Conservation (phyloP, 768 basidiomycete genomes). For the Mycena pura region DNA sequence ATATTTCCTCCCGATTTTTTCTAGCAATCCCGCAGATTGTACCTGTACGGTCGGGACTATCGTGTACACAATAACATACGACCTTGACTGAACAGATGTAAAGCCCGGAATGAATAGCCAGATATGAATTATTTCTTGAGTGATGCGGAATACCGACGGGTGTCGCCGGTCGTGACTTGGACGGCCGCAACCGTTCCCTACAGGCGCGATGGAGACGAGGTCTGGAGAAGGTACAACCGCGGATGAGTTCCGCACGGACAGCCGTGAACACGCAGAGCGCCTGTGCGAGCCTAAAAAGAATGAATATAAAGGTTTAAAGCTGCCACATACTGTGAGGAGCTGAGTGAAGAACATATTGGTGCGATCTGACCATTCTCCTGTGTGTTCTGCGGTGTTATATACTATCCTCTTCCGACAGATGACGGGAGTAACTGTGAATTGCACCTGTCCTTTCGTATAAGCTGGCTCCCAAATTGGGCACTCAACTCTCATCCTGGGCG, state of each 20-base stretch:
- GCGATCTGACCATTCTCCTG: background rate
- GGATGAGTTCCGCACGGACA: background rate
- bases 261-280: background rate
- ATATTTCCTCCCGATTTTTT: too few species aligned
- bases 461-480: conserved; percentile 1
- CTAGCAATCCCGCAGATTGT: too few species aligned
- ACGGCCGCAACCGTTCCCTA: conserved; percentile 5
- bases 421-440: conserved; percentile 1
- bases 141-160: too few species aligned
- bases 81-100: too few species aligned
- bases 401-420: background rate
- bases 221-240: background rate
- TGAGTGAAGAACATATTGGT: conserved; percentile 3
- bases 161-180: conserved; percentile 2
- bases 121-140: too few species aligned
- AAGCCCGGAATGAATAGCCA: too few species aligned
- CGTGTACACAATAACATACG: too few species aligned
- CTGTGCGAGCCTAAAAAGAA: background rate
- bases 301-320: background rate
- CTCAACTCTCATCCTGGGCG: background rate
- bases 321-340: conserved; percentile 5
- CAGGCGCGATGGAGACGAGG: background rate
- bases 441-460: background rate
- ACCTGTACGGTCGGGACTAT: too few species aligned
- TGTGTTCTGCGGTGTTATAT: conserved; percentile 2